These are phyloP conservation scores for Cryphonectria radicalis DNA, from an alignment of 2,329 filamentous ascomycete genomes.

Conservation along the genomic window DNA sequence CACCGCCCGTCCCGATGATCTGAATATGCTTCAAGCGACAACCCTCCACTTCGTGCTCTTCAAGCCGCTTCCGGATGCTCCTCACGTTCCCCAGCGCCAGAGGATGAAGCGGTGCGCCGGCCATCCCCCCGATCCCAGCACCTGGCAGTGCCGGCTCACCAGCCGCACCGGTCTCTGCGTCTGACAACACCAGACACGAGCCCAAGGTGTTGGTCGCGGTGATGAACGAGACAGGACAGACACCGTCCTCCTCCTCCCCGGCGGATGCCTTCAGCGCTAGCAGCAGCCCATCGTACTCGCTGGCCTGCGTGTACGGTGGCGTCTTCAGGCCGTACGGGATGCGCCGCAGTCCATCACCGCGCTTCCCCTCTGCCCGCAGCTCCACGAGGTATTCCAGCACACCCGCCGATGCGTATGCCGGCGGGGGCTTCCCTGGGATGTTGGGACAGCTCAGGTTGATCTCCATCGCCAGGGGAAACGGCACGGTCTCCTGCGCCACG, in stretches of 20 bases:
- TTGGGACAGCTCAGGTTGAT: constrained; percentile 82
- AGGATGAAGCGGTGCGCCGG: constrained; percentile 72
- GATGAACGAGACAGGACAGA: constrained; percentile 64
- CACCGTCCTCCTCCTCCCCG: constrained; percentile 31
- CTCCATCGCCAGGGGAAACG: constrained; percentile 67
- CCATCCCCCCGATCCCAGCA: constrained; percentile 70
- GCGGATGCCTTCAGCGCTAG: constrained; percentile 48
- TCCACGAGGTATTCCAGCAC: constrained; percentile 59
- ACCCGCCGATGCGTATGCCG: constrained; percentile 64
- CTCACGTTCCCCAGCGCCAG: constrained; percentile 76
- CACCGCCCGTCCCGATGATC: constrained; percentile 75
- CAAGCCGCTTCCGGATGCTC: constrained; percentile 65
- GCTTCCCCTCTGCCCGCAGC: constrained; percentile 38
- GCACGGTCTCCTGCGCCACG: constrained; percentile 41
- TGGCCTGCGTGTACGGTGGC: constrained; percentile 74
- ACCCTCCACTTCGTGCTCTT: constrained; percentile 44
- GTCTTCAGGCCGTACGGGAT: constrained; percentile 68
- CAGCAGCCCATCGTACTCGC: constrained; percentile 64
- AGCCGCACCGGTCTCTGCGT: constrained; percentile 19
- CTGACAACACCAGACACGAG: constrained; percentile 62
- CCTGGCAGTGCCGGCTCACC: constrained; percentile 56
- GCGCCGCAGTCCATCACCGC: constrained; percentile 24
- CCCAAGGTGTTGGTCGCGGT: constrained; percentile 77
- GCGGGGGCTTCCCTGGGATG: constrained; percentile 69
- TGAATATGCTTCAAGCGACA: constrained; percentile 54